Base-by-base conservation (phyloP, 139 green algal species). In the Cymbomonas tetramitiformis region DNA sequence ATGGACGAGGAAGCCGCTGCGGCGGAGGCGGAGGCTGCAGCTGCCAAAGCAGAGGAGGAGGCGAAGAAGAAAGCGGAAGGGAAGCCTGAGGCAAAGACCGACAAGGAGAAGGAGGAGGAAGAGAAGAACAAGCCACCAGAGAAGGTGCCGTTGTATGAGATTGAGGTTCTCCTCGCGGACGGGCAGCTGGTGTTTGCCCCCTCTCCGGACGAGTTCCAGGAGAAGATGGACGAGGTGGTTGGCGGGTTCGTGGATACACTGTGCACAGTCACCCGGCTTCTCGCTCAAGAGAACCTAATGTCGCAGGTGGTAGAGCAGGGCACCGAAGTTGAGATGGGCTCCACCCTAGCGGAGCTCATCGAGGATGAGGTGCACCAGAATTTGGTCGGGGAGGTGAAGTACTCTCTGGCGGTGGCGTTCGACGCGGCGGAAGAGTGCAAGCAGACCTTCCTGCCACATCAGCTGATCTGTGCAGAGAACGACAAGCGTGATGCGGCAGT, bases 331-430 rank as follows among this genome's bases (percentile, higher is more conserved):
- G n/a, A n/a, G n/a, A n/a, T n/a, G n/a, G n/a, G n/a, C n/a, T n/a
- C n/a, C 26, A 46, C 56, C n/a, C 58, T 90, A 64, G 68, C 73
- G 56, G 79, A 86, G 49, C 68, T 90, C 4, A 68, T 87, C 12
- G 60, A 69, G 25, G 62, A 61, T 25, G 70, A 76, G 10, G 56
- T 79, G 49, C 68, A 71, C 38, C 68, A 79, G 23, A 51, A 75
- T 33, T 64, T 90, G 57, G 77, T 84, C 41, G 2, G 52, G 3
- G 24, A 55, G 30, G 46, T 85, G 26, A 70, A 71, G 26, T 61
- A 73, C 30, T 68, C 73, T 3, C 59, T 84, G 28, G 52, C 72
- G 43, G 41, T 68, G 24, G 77, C 71, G 7, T 83, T 87, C 30
- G 61, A 76, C 4, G 26, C 52, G 3, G 70, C 73, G 8, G 67